These are phyloP conservation scores for Grosmannia huntii DNA, from an alignment of 2,329 filamentous ascomycete genomes.

Conservation along the genomic window DNA sequence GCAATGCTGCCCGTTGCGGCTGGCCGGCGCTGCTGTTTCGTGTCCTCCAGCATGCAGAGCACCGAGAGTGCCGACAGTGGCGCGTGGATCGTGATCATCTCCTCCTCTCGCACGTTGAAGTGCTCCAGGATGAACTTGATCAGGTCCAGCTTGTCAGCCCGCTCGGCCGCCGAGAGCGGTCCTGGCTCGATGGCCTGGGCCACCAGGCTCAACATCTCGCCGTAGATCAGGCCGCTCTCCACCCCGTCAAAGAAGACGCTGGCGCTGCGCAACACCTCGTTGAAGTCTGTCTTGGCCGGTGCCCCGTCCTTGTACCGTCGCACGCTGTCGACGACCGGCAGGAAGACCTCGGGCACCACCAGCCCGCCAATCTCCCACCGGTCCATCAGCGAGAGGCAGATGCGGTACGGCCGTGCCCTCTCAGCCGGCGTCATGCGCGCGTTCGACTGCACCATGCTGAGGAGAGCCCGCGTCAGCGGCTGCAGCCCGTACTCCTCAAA, in stretches of 20 bases:
- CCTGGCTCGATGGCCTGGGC: slow-evolving; percentile 42
- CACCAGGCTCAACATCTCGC: slow-evolving; percentile 61
- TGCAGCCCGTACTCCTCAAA: slow-evolving; percentile 71
- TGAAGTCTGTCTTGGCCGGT: slow-evolving; percentile 55
- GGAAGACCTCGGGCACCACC: slow-evolving; percentile 77
- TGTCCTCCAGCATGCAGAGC: slow-evolving; percentile 45
- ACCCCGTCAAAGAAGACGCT: slow-evolving; percentile 96
- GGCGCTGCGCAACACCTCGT: slow-evolving; percentile 82
- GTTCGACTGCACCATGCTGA: slow-evolving; percentile 57
- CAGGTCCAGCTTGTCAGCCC: slow-evolving; percentile 53
- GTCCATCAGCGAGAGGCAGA: slow-evolving; percentile 94
- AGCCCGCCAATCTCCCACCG: slow-evolving; percentile 92
- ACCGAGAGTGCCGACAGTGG: slow-evolving; percentile 62
- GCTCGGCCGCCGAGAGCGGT: slow-evolving; percentile 29
- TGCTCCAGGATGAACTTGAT: slow-evolving; percentile 71
- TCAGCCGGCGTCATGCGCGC: slow-evolving; percentile 39
- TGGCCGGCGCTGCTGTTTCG: slow-evolving; percentile 21
- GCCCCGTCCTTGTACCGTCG: slow-evolving; percentile 57
- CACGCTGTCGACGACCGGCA: slow-evolving; percentile 73
- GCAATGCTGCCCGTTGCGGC: neutral
- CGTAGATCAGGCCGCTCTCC: slow-evolving; percentile 86
- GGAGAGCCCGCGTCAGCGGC: slow-evolving; percentile 59
- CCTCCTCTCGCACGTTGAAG: slow-evolving; percentile 91
- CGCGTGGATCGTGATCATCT: slow-evolving; percentile 81
- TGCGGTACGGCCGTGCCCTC: slow-evolving; percentile 72